Percentiles rank a stretch among this genome's conserved stretches.
Conservation (phyloP, 140 eudicot genomes). For the Senecio squalidus region DNA sequence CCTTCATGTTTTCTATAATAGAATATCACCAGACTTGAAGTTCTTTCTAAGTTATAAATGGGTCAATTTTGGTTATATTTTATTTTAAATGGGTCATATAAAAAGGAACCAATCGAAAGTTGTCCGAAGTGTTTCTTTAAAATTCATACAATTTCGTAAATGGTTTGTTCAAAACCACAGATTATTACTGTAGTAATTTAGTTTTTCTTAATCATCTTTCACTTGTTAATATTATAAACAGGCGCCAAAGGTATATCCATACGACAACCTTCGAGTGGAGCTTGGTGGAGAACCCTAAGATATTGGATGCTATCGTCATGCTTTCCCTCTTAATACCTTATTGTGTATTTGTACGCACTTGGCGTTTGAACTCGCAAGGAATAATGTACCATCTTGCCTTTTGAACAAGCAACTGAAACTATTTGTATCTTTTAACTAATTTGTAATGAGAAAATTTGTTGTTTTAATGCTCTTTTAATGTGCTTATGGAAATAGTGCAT, state of each 20-base stretch:
- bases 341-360: slow-evolving; percentile 20
- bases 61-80: too few species aligned
- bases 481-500: neutral
- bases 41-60: too few species aligned
- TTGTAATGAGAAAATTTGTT: slow-evolving; percentile 18
- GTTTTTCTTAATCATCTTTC: neutral
- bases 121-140: too few species aligned
- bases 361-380: slow-evolving; percentile 23
- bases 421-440: neutral
- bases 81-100: too few species aligned
- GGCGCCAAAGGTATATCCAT: slow-evolving; percentile 91
- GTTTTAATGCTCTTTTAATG: neutral
- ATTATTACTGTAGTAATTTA: neutral
- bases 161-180: neutral
- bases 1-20: too few species aligned
- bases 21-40: too few species aligned
- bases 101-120: too few species aligned
- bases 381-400: slow-evolving; percentile 27
- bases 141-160: too few species aligned
- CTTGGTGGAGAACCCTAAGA: slow-evolving; percentile 92
- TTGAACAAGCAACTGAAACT: slow-evolving; percentile 14
- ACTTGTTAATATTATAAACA: slow-evolving; percentile 22
- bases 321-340: neutral
- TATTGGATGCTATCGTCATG: neutral
- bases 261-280: slow-evolving; percentile 88